A percentile compares a stretch with the other conserved stretches of the same genome.
Evolutionary conservation across 768 basidiomycete genomes (phyloP).

Genomic region (Trametes meyenii): DNA sequence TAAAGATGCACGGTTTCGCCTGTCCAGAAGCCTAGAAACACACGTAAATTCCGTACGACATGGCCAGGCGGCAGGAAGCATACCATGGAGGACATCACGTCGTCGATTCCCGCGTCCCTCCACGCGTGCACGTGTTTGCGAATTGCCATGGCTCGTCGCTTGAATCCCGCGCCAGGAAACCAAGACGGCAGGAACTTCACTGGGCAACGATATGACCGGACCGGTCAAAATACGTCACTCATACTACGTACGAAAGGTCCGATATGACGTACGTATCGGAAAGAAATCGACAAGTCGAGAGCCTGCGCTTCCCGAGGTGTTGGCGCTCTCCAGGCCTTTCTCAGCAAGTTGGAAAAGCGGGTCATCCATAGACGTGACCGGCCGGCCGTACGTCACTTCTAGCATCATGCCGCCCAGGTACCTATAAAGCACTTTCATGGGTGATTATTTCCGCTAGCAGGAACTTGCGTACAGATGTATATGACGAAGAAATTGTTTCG

Average conservation of each 20-base stretch:
- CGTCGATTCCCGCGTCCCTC: slow-evolving; percentile 26
- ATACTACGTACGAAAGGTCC: background rate
- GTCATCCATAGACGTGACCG: background rate
- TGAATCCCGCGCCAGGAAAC: slow-evolving; percentile 39
- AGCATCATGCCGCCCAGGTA: slow-evolving; percentile 27
- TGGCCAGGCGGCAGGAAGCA: background rate
- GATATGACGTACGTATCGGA: background rate
- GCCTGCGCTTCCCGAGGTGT: background rate
- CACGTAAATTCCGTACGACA: background rate
- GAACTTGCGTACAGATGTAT: background rate
- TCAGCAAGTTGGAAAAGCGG: background rate
- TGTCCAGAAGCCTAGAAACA: slow-evolving; percentile 13
- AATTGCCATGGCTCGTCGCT: slow-evolving; percentile 25
- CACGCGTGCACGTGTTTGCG: slow-evolving; percentile 23
- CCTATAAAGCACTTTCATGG: slow-evolving; percentile 2
- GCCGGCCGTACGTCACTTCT: background rate
- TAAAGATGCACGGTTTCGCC: background rate
- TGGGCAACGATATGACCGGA: background rate
- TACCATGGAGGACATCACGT: slow-evolving; percentile 1
- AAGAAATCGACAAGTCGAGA: background rate
- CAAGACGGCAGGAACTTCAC: slow-evolving; percentile 34
- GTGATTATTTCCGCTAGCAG: background rate
- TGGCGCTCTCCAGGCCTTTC: background rate
- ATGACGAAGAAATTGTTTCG: slow-evolving; percentile 12
- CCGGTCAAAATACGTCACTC: too few relatives aligned